Conservation (phyloP, 202 grass and related monocot species). For the Miscanthus sacchariflorus region DNA sequence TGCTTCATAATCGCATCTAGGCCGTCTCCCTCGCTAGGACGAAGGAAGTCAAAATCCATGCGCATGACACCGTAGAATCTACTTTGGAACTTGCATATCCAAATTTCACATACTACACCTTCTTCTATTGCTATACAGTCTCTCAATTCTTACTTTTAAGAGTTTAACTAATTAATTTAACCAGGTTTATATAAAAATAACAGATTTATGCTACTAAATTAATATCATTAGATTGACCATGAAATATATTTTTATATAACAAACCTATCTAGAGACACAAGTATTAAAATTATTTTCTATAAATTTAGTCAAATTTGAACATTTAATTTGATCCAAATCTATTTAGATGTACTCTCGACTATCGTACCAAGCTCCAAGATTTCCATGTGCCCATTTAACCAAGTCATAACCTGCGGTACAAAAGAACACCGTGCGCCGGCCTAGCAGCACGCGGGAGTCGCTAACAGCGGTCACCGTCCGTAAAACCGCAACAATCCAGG, state of each 20-base stretch:
- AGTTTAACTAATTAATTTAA: neutral
- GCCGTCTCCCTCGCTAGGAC: neutral
- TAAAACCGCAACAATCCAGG: conserved; percentile 39
- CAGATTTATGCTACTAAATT: neutral
- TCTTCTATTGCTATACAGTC: neutral
- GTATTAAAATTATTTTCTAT: fast-evolving
- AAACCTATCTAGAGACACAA: neutral
- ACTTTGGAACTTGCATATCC: neutral
- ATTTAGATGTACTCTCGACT: neutral
- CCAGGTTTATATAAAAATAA: neutral
- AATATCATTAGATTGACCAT: neutral
- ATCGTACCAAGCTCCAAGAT: neutral
- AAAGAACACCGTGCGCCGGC: neutral
- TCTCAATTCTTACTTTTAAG: neutral
- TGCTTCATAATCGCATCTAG: neutral
- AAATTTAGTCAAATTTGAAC: neutral
- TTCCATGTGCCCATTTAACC: neutral
- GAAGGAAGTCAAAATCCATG: conserved; percentile 9
- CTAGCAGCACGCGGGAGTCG: neutral
- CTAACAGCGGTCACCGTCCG: neutral
- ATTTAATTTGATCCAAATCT: neutral
- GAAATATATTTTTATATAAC: neutral
- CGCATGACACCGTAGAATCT: neutral
- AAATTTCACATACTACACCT: neutral
- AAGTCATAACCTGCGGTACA: neutral